These are phyloP conservation scores for Trypanosoma boissoni DNA, from an alignment of 208 protist species.

Conservation along the genomic window DNA sequence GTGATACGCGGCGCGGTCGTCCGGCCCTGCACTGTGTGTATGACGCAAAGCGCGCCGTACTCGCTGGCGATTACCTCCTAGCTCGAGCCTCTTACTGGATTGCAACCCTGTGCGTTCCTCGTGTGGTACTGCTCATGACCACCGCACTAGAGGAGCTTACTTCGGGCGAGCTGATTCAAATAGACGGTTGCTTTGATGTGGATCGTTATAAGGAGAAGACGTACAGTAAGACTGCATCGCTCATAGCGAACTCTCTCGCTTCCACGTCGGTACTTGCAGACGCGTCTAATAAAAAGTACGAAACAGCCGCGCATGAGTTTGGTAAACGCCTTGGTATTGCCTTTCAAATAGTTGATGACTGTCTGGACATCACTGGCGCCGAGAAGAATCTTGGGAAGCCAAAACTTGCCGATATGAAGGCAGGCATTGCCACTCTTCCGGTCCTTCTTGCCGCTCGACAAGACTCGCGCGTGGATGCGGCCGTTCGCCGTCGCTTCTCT, in stretches of 20 bases:
- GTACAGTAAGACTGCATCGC: constrained; percentile 93
- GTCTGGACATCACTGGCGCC: constrained; percentile 90
- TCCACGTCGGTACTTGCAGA: constrained; percentile 84
- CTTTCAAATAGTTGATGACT: constrained; percentile 95
- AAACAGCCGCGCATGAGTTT: constrained; percentile 66
- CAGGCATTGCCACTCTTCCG: constrained; percentile 77
- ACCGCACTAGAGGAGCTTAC: constrained; percentile 91
- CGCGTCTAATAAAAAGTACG: constrained; percentile 41
- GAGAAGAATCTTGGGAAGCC: constrained; percentile 77
- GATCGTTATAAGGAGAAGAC: constrained; percentile 87
- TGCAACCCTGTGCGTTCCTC: constrained; percentile 75
- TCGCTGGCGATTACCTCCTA: constrained; percentile 94
- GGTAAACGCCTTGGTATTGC: constrained; percentile 93
- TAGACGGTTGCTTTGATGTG: constrained; percentile 84
- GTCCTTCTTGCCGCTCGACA: constrained; percentile 68
- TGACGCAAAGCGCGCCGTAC: constrained; percentile 85
- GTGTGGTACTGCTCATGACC: constrained; percentile 92
- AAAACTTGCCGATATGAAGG: constrained; percentile 76
- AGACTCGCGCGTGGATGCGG: constrained; percentile 42
- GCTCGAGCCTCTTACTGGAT: constrained; percentile 89
- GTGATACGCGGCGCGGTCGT: constrained; percentile 87
- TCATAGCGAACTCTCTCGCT: constrained; percentile 92
- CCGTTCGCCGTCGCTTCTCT: constrained; percentile 57
- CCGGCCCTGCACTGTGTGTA: constrained; percentile 78
- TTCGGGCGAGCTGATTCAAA: constrained; percentile 94